Conservation (phyloP, 257 asterid species). For the Perilla frutescens region DNA sequence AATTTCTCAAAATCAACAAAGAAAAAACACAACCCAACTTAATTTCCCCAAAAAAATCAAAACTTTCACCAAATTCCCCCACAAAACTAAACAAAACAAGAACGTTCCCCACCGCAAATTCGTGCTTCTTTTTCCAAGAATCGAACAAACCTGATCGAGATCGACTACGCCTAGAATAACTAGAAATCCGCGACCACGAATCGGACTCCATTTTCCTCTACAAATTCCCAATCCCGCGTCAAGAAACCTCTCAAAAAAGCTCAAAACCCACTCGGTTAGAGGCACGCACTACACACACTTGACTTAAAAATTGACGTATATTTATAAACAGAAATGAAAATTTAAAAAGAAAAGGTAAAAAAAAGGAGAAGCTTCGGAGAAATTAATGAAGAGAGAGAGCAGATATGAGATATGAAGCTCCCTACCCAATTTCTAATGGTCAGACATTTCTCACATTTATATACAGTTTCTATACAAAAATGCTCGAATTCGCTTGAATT, state of each 20-base stretch:
- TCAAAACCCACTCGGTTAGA: conserved; percentile 36
- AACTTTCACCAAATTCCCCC: neutral
- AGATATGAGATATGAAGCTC: conserved; percentile 40
- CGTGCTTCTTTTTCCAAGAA: neutral
- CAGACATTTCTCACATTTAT: conserved; percentile 21
- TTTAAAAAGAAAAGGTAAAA: neutral
- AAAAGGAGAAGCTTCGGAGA: conserved; percentile 48
- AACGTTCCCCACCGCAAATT: conserved; percentile 4
- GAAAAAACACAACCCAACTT: conserved; percentile 25
- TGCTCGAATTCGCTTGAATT: conserved; percentile 31
- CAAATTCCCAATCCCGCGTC: conserved; percentile 6
- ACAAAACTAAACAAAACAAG: neutral
- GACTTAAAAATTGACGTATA: conserved; percentile 27
- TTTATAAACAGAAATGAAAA: neutral
- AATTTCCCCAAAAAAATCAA: neutral
- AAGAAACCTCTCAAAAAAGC: neutral
- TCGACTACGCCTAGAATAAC: conserved; percentile 56
- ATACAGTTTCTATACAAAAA: conserved; percentile 7
- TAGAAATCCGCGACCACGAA: conserved; percentile 70
- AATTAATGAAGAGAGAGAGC: conserved; percentile 41
- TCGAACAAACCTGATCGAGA: conserved; percentile 72
- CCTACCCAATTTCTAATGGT: conserved; percentile 44
- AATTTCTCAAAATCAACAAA: conserved; percentile 6
- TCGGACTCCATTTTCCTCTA: conserved; percentile 66
- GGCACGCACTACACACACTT: conserved; percentile 28